These are phyloP conservation scores for Oryza punctata DNA, from an alignment of 176 grass and related monocot species.

Conservation along the genomic window DNA sequence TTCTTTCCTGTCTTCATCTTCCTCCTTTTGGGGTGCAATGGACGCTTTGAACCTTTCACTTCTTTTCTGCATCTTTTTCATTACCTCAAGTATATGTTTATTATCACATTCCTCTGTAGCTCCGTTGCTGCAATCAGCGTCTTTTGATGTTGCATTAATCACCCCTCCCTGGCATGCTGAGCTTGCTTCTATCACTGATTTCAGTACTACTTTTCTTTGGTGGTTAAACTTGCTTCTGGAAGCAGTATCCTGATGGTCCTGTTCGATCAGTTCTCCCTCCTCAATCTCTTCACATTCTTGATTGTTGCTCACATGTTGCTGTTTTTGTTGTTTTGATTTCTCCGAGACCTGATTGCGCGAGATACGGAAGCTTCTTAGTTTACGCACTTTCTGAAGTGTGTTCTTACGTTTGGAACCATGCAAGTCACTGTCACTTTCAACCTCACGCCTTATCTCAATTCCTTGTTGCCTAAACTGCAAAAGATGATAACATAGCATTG, in stretches of 20 bases:
- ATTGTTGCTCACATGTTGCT: neutral
- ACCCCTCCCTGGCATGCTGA: constrained; percentile 3
- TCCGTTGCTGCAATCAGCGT: constrained; percentile 25
- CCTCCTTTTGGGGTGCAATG: constrained; percentile 37
- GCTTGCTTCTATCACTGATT: constrained; percentile 46
- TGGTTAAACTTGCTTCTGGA: constrained; percentile 35
- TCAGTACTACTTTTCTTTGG: constrained; percentile 28
- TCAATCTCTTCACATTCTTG: constrained; percentile 56
- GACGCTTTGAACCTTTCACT: constrained; percentile 79
- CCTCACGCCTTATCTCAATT: constrained; percentile 35
- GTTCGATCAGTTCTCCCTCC: constrained; percentile 67
- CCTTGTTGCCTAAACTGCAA: constrained; percentile 59
- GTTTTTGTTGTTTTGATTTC: constrained; percentile 27
- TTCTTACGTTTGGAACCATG: constrained; percentile 29
- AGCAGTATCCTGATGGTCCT: constrained; percentile 22
- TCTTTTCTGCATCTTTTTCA: constrained; percentile 87
- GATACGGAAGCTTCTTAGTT: constrained; percentile 10
- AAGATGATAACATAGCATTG: constrained; percentile 44
- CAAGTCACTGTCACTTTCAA: constrained; percentile 37
- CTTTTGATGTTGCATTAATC: constrained; percentile 29
- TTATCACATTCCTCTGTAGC: constrained; percentile 33
- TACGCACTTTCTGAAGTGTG: neutral
- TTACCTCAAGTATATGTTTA: constrained; percentile 56
- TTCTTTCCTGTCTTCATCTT: constrained; percentile 29
- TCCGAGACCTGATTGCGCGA: constrained; percentile 27